phyloP scores from a whole-genome alignment of 1,284 basidiomycete species.

The Heliocybe sulcata region DNA sequence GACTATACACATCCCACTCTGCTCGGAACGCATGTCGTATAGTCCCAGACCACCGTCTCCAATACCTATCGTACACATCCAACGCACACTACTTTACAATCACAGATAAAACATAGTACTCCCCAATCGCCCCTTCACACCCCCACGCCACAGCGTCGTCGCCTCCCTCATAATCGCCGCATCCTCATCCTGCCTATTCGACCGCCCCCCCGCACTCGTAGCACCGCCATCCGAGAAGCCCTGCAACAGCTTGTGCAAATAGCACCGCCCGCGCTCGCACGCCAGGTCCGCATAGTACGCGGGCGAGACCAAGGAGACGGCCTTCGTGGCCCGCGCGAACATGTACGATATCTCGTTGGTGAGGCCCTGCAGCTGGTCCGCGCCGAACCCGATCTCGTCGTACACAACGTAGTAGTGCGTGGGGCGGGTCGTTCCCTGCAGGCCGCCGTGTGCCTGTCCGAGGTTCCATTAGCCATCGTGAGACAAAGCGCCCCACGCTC shows the following conservation, averaged over 20 bases:
- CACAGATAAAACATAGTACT: slow-evolving; percentile 72
- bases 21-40: too few relatives aligned
- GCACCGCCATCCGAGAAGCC: slow-evolving; percentile 38
- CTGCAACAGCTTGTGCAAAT: slow-evolving; percentile 57
- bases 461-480: slow-evolving; percentile 75
- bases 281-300: slow-evolving; percentile 73
- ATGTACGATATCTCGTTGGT: slow-evolving; percentile 62
- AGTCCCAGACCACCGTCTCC: too few relatives aligned
- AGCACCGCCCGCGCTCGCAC: slow-evolving; percentile 73
- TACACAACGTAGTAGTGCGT: slow-evolving; percentile 76
- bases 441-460: slow-evolving; percentile 35
- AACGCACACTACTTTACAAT: too few relatives aligned
- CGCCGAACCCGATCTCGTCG: slow-evolving; percentile 61
- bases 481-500: slow-evolving; percentile 43
- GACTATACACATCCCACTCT: too few relatives aligned
- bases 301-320: slow-evolving; percentile 70
- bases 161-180: slow-evolving; percentile 49
- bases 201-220: slow-evolving; percentile 18
- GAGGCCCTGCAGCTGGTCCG: slow-evolving; percentile 56
- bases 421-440: slow-evolving; percentile 51
- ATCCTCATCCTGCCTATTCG: slow-evolving; percentile 22
- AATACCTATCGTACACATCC: too few relatives aligned
- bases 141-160: slow-evolving; percentile 43
- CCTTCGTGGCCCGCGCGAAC: slow-evolving; percentile 75
- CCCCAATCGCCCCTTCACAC: slow-evolving; percentile 44